A percentile compares a stretch with the other conserved stretches of the same genome.
phyloP scores from a whole-genome alignment of 768 basidiomycete species.

The Kwoniella dendrophila region DNA sequence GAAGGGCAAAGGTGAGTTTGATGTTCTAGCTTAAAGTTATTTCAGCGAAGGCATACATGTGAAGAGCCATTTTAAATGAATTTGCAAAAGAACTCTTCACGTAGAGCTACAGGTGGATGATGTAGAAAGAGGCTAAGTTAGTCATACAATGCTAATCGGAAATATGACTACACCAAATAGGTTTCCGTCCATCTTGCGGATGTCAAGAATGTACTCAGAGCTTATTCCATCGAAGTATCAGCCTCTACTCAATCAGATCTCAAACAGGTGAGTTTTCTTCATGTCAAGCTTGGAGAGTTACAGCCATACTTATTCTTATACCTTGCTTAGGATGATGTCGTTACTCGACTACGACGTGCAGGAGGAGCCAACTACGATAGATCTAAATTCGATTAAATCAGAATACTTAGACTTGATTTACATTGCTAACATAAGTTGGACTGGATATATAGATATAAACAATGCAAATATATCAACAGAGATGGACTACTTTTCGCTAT shows the following conservation, averaged over 20 bases:
- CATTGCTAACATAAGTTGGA: not conserved
- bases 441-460: not conserved
- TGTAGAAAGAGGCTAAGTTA: too few relatives aligned
- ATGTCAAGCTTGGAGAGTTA: not conserved
- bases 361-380: slow-evolving; percentile 57
- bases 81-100: too few relatives aligned
- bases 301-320: not conserved
- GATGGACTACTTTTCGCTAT: too few relatives aligned
- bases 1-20: slow-evolving; percentile 74
- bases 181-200: slow-evolving; percentile 89
- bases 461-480: too few relatives aligned
- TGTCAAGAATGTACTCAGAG: slow-evolving; percentile 75
- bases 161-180: slow-evolving; percentile 61
- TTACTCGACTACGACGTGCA: slow-evolving; percentile 79
- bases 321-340: slow-evolving; percentile 70
- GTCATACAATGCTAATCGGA: too few relatives aligned
- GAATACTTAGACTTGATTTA: not conserved
- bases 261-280: slow-evolving; percentile 59
- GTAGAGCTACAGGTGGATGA: too few relatives aligned
- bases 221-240: slow-evolving; percentile 83
- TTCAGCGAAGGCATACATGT: not conserved
- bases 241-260: slow-evolving; percentile 81
- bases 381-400: slow-evolving; percentile 51
- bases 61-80: too few relatives aligned
- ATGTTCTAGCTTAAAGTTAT: slow-evolving; percentile 1